Evolutionary conservation across 2,329 filamentous ascomycete species (phyloP), one percentile per base, ranked within the genome.

Genomic region (Tympanopsis confertula): DNA sequence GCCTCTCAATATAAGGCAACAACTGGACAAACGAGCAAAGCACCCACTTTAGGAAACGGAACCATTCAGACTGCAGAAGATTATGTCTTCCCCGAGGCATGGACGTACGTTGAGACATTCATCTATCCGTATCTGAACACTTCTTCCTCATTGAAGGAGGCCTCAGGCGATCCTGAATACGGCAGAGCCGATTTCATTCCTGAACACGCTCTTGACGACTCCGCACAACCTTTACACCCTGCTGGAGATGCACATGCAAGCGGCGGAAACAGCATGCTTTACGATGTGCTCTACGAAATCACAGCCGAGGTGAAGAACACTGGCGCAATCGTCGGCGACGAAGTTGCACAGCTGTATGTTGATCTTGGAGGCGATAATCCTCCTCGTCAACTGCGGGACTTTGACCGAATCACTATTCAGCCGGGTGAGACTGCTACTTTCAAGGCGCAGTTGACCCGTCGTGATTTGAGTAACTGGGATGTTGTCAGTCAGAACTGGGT

Each of bases 61-160:
- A 81, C 74, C 53, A 49, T 71, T 3, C 70, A 70, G 1, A 54
- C 63, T 4, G 55, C 67, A 2, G 50, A 60, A 15, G 59, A 61
- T 3, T 66, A 66, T 1, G 49, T 78, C 13, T 73, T 70, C 46
- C 77, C 77, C 0, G 26, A 54, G 0, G 63, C 58, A 4, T 71
- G 78, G 49, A 58, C 59, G 14, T 64, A 62, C 35, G 53, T 81
- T 1, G 59, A 61, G 38, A 74, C 74, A 45, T 79, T 74, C 55
- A 68, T 81, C 41, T 81, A 81, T 48, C 74, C 77, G 1, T 81
- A 77, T 52, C 60, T 79, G 29, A 47, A 56, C 13, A 71, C 60
- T 20, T 63, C 57, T 3, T 47, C 56, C 5, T 54, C 62, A 3
- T 15, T 33, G 12, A 33, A 33, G 30, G 15, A 13, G 12, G 10